Base-by-base conservation (phyloP, 2,329 filamentous ascomycete species). In the Elsinoe necatrix region DNA sequence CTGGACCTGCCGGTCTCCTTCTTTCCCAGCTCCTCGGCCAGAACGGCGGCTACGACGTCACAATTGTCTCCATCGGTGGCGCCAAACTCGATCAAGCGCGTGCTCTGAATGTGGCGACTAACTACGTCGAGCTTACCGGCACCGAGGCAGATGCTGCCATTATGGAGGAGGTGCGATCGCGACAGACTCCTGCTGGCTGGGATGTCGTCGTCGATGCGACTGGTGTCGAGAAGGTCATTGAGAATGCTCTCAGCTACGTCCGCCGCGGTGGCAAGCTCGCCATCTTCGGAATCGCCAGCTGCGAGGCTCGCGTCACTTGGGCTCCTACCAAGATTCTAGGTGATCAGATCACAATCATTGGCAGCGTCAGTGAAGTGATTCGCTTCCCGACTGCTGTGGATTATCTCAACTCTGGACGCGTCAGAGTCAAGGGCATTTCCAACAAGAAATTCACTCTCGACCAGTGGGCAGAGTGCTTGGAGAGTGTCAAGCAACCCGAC, bases 391-490 rank as follows among this genome's bases (percentile, higher is more conserved):
- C 57, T 59, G 42, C 67, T 63, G 16, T 69, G 9, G 63, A 67
- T 59, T 68, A 70, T 55, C 75, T 82, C 27, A 78, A 83, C 64
- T 77, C 74, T 16, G 79, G 80, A 57, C 82, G 81, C 68, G 75
- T 84, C 63, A 81, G 78, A 70, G 78, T 86, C 52, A 73, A 78
- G 54, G 84, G 85, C 3, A 86, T 89, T 56, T 84, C 87, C 61
- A 86, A 87, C 72, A 87, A 86, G 75, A 80, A 77, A 4, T 89
- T 83, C 73, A 83, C 78, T 71, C 74, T 88, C n/a, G 84, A 89
- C 66, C 78, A 88, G 67, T 88, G 83, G 78, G 81, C 75, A 45
- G 81, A 86, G 67, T 85, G 83, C 60, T 72, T 89, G 62, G 81
- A 87, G 68, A 78, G 80, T 57, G 87, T 89, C 75, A 81, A 77